These are phyloP conservation scores for Pseudogymnoascus sp. DNA, from an alignment of 2,329 filamentous ascomycete species.

Conservation along the genomic window DNA sequence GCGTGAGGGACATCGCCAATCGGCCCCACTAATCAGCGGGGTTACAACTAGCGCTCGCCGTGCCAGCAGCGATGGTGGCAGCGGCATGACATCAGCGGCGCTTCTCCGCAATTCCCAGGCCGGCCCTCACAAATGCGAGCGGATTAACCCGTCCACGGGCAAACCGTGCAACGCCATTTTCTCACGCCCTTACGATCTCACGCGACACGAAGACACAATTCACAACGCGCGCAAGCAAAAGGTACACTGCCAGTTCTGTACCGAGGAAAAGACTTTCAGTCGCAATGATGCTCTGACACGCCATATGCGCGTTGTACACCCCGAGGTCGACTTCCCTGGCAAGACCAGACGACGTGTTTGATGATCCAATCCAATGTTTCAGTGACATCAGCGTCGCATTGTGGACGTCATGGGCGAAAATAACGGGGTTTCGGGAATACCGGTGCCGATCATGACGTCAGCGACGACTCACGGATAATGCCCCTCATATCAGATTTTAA, in stretches of 20 bases:
- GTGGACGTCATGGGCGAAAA: not conserved
- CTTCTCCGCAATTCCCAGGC: conserved; percentile 74
- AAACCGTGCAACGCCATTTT: conserved; percentile 94
- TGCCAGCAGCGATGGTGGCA: conserved; percentile 20
- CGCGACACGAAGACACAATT: conserved; percentile 93
- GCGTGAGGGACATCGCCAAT: conserved; percentile 80
- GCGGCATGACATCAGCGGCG: conserved; percentile 43
- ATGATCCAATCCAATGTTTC: conserved; percentile 5
- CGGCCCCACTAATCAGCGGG: conserved; percentile 44
- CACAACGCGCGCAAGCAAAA: conserved; percentile 94
- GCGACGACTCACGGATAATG: not conserved
- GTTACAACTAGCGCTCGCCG: conserved; percentile 13
- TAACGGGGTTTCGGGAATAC: not conserved
- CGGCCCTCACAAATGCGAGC: conserved; percentile 85
- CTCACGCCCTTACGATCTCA: conserved; percentile 92
- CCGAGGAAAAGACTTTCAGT: conserved; percentile 95
- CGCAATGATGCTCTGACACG: conserved; percentile 89
- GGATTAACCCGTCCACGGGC: conserved; percentile 88
- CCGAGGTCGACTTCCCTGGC: conserved; percentile 76
- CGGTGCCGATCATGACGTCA: conserved; percentile 3
- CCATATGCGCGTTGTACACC: conserved; percentile 91
- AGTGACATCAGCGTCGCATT: conserved; percentile 2
- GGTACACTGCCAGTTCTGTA: conserved; percentile 85
- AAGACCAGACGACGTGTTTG: conserved; percentile 38
- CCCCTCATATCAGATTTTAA: not conserved